Percentiles rank a stretch among this genome's conserved stretches.
Evolutionary conservation across 2,329 filamentous ascomycete genomes (phyloP).

Genomic region (Talaromyces sp.): DNA sequence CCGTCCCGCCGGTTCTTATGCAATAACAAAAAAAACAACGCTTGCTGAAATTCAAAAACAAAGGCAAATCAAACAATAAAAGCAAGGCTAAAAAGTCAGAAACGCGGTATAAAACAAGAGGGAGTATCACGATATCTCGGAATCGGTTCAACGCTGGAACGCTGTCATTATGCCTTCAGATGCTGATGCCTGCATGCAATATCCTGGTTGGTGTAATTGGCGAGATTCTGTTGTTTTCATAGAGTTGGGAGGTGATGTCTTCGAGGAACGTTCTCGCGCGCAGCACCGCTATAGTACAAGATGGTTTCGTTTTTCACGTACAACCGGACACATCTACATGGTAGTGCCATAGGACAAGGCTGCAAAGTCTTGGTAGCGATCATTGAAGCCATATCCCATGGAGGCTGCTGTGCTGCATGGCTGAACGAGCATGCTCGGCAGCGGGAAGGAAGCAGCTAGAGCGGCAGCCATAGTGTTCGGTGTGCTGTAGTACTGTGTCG

Average conservation of each 20-base stretch:
- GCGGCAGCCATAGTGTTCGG: slow-evolving; percentile 71
- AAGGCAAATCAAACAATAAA: slow-evolving; percentile 31
- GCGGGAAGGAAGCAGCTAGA: slow-evolving; percentile 59
- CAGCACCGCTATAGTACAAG: background rate
- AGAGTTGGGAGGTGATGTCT: slow-evolving; percentile 14
- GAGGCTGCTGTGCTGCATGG: slow-evolving; percentile 76
- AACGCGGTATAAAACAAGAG: slow-evolving; percentile 20
- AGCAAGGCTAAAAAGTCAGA: slow-evolving; percentile 26
- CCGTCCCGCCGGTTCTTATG: slow-evolving; percentile 47
- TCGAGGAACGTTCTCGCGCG: slow-evolving; percentile 10
- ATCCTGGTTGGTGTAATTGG: slow-evolving; percentile 30
- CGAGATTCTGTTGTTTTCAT: slow-evolving; percentile 39
- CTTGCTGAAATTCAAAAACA: slow-evolving; percentile 47
- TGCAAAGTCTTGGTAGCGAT: slow-evolving; percentile 72
- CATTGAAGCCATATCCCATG: slow-evolving; percentile 76
- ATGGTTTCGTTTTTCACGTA: background rate
- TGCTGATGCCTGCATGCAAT: slow-evolving; percentile 37
- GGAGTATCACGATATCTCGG: slow-evolving; percentile 40
- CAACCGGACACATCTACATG: slow-evolving; percentile 62
- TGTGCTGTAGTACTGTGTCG: slow-evolving; percentile 68
- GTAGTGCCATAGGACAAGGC: slow-evolving; percentile 66
- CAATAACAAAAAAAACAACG: slow-evolving; percentile 41
- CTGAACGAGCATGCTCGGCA: slow-evolving; percentile 80
- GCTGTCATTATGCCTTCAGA: slow-evolving; percentile 51
- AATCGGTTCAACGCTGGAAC: slow-evolving; percentile 44